Evolutionary conservation across 1,139 yeast species (phyloP).

Genomic region (Pichia sp.): DNA sequence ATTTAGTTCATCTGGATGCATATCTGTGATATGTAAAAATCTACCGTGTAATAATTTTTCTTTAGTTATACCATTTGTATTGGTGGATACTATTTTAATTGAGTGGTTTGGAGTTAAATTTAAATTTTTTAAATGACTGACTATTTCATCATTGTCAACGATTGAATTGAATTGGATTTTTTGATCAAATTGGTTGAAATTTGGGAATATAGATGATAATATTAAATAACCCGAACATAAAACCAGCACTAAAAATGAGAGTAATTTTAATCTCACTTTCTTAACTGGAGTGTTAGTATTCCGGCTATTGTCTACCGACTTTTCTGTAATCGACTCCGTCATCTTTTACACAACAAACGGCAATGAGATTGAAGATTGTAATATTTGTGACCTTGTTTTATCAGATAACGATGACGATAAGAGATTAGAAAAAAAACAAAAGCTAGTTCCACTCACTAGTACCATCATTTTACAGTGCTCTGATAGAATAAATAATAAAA

Average conservation of each 20-base stretch:
- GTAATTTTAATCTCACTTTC: background rate
- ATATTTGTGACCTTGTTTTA: background rate
- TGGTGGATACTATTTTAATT: conserved; percentile 12
- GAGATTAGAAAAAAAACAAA: no score
- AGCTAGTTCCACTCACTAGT: background rate
- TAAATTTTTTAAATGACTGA: conserved; percentile 18
- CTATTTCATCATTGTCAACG: conserved; percentile 7
- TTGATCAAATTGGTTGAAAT: background rate
- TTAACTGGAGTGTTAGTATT: background rate
- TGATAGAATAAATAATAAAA: no score
- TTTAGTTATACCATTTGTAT: conserved; percentile 5
- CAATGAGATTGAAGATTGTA: background rate
- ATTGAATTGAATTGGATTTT: background rate
- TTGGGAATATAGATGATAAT: background rate
- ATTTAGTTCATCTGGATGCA: conserved; percentile 79
- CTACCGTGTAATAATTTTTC: conserved; percentile 45
- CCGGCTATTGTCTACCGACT: background rate
- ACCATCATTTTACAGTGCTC: no score
- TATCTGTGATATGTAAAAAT: conserved; percentile 76
- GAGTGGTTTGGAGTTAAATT: conserved; percentile 36
- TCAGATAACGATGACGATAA: background rate
- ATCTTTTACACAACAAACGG: background rate
- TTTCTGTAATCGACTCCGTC: background rate
- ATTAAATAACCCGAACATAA: background rate
- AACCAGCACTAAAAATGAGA: background rate